Conservation (phyloP, 108 stramenopile species). For the Stephanodiscus triporus region DNA sequence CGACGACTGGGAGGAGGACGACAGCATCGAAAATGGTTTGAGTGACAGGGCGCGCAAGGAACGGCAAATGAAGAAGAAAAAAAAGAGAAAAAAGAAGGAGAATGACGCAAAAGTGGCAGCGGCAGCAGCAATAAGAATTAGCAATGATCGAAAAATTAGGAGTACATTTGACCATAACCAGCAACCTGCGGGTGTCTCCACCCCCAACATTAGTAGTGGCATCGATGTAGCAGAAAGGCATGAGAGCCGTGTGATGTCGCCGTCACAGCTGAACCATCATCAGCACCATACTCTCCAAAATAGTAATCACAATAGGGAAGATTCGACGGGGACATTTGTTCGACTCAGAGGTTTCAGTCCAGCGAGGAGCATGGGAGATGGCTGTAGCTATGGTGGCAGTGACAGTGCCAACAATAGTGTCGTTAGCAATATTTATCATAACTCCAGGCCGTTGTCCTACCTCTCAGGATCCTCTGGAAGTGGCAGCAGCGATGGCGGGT, state of each 20-base stretch:
- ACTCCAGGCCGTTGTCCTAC: conserved; percentile 22
- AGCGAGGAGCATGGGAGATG: neutral
- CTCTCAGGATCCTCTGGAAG: conserved; percentile 28
- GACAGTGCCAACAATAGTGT: neutral
- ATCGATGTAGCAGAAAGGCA: neutral
- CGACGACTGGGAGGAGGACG: conserved; percentile 55
- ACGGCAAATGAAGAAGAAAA: neutral
- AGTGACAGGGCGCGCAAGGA: conserved; percentile 6
- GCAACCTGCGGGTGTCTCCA: neutral
- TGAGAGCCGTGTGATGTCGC: neutral
- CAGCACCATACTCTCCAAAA: neutral
- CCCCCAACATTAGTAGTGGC: no score
- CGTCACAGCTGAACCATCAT: neutral
- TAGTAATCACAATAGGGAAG: neutral
- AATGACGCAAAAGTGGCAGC: neutral
- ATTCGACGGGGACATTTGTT: conserved; percentile 8
- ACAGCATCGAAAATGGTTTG: conserved; percentile 20
- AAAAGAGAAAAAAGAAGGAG: neutral
- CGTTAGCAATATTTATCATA: neutral
- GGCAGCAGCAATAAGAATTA: neutral
- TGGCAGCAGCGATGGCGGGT: conserved; percentile 3
- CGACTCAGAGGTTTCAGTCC: neutral
- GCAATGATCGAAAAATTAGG: neutral
- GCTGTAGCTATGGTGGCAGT: neutral
- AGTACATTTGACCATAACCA: neutral